Base-by-base conservation (phyloP, 176 grass and related monocot species). In the Eremochloa ophiuroides region DNA sequence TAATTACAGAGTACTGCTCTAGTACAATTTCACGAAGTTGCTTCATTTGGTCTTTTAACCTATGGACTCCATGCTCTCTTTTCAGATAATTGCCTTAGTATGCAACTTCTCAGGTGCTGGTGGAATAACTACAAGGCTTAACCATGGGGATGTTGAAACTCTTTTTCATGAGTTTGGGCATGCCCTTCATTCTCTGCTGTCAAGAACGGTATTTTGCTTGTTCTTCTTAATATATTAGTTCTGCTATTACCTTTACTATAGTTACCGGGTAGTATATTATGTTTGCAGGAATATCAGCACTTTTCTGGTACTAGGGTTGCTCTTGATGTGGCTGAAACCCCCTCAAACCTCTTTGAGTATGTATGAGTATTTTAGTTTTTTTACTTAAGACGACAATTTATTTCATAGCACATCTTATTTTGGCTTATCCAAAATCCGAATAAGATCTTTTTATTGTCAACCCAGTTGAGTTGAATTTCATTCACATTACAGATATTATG, bases 121-220 rank as follows among this genome's bases (percentile, higher is more conserved):
- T 61, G 84, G 81, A 86, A 90, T 75, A 87, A 92, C 83, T 27
- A 55, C 95, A 33, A 93, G 92, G 77, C 90, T 98, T 53, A 92
- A 83, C 75, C 90, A 94, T 84, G 90, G 88, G 68, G 88, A 98
- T 31, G 88, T 98, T 23, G 92, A 94, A 89, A 98, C 92, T 62
- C 92, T 98, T 50, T 98, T 98, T 80, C 95, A 98, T 84, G 95
- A 98, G 81, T 98, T 98, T 84, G 95, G 95, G 46, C 95, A 94
- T 75, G 92, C 95, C 47, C 80, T 98, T 84, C 95, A 98, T 89
- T 98, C 95, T 65, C 86, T 98, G 78, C 92, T 98, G 69, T 98
- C 95, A 59, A 91, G 95, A 93, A 98, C 92, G 88, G 95, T 95
- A 91, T 44, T 86, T 41, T 73, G 62, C 76, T 43, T 39, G 9